Evolutionary conservation across 805 yeast genomes (phyloP), one percentile per base, ranked within the genome.

Genomic region (Komagataella mondaviorum): DNA sequence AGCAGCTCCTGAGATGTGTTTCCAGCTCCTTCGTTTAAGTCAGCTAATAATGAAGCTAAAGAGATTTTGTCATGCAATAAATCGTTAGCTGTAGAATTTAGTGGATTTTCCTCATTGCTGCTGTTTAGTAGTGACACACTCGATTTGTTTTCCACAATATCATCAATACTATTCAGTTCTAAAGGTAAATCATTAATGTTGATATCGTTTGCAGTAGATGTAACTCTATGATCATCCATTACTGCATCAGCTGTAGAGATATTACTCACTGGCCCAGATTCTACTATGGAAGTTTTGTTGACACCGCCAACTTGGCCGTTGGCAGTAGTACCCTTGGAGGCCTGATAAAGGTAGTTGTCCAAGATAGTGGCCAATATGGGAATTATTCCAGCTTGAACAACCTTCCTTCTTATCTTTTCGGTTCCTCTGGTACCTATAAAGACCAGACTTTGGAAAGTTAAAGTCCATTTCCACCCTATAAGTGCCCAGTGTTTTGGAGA

Each of bases 381-480:
- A 45, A 93, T 76, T 54, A 89, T 81, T 4, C 97, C 98, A 1
- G 97, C 95, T 55, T 85, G 82, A 7, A 89, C 96, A 6, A 93
- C 86, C 59, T 89, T 81, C 57, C 83, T 81, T 50, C 99, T 73
- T 49, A 90, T 87, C 50, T 72, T 70, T 64, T 90, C 97, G 1
- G 95, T 81, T 22, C 99, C 99, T 57, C 97, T 75, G 1, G 97
- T 89, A 12, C 97, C 96, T 17, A 91, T 81, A 52, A 88, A 75
- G 1, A 91, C 95, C 52, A 91, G 70, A 63, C 97, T 90, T 69
- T 91, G 99, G 61, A 93, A 81, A 0, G 97, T 87, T 51, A 91
- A 70, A 5, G 96, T 87, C 99, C 99, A 91, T 69, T 91, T 91
- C 96, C 96, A 91, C 0, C 95, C 90, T n/a, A 55, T 59, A 3